Evolutionary conservation across 371 early-diverging fungal species (phyloP), one percentile per base, ranked within the genome.

Genomic region (Syncephalastrum sp.): DNA sequence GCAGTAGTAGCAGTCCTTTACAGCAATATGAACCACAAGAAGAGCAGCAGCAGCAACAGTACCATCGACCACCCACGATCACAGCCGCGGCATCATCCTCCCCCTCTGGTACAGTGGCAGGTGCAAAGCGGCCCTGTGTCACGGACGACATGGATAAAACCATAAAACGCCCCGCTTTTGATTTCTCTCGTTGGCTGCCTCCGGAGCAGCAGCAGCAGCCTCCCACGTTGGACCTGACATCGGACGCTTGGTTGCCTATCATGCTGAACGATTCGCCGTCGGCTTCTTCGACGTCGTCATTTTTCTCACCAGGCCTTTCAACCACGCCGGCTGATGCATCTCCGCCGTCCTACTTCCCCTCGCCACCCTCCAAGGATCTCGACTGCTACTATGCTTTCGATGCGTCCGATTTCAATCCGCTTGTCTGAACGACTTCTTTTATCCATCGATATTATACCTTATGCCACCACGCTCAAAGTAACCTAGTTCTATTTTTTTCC

Each of bases 241-340:
- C 49, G 23, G 27, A 49, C 49, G 42, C 54, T 45, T 46, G 12
- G 27, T 54, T 25, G 43, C 54, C n/a, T 43, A n/a, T 19, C 44
- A 21, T 23, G 16, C 14, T 45, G 45, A 54, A 45, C 46, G 8
- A 45, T 27, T 33, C 54, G 25, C 54, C 54, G n/a, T 46, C 54
- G 8, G 27, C 54, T 17, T 54, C 54, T 6, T 45, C 25, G n/a
- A 44, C 54, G 27, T 54, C 54, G 10, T 10, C 45, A 1, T 29
- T 44, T 23, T 29, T 42, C 41, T 56, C 58, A 13, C 58, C 58
- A 2, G 52, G 45, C 14, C 33, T 52, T 10, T 51, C 50, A 27
- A 58, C 58, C 17, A 58, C 58, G 12, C 58, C 58, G n/a, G 43
- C 43, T 17, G 58, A 58, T 29, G 41, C 58, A 42, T 51, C 58